phyloP scores from a whole-genome alignment of 2,329 filamentous ascomycete species.

The Aspergillus sp. region DNA sequence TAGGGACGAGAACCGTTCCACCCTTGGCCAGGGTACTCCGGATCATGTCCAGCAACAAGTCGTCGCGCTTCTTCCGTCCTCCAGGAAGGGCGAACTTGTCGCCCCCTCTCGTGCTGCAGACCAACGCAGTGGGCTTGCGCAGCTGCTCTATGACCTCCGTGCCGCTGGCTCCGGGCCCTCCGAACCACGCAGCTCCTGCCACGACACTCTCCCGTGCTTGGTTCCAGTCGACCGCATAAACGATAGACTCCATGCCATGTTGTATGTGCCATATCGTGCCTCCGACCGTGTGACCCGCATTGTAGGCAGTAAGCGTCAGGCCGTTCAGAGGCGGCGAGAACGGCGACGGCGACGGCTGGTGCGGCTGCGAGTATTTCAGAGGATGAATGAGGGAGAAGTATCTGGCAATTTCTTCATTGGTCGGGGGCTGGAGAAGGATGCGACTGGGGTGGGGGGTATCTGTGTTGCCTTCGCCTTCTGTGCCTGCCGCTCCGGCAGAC shows the following conservation, averaged over 20 bases:
- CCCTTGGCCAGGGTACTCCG: constrained; percentile 73
- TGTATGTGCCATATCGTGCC: constrained; percentile 99
- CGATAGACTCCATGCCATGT: constrained; percentile 91
- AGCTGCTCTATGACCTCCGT: constrained; percentile 92
- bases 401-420: constrained; percentile 80
- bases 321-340: constrained; percentile 88
- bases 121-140: constrained; percentile 85
- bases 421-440: constrained; percentile 67
- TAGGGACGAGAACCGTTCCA: constrained; percentile 88
- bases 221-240: constrained; percentile 98
- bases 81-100: constrained; percentile 68
- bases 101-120: constrained; percentile 84
- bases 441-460: constrained; percentile 29
- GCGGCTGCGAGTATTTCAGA: constrained; percentile 94
- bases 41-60: constrained; percentile 78
- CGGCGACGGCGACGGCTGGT: constrained; percentile 81
- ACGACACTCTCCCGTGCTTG: constrained; percentile 95
- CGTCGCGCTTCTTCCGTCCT: constrained; percentile 77
- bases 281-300: constrained; percentile 90
- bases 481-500: constrained; percentile 29
- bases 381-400: constrained; percentile 91
- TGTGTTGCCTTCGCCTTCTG: constrained; percentile 29
- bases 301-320: constrained; percentile 93
- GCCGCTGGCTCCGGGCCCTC: constrained; percentile 73
- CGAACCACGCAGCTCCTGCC: constrained; percentile 89